These are phyloP conservation scores for Uronychia binucleata DNA, from an alignment of 73 alveolate genomes.

Conservation along the genomic window DNA sequence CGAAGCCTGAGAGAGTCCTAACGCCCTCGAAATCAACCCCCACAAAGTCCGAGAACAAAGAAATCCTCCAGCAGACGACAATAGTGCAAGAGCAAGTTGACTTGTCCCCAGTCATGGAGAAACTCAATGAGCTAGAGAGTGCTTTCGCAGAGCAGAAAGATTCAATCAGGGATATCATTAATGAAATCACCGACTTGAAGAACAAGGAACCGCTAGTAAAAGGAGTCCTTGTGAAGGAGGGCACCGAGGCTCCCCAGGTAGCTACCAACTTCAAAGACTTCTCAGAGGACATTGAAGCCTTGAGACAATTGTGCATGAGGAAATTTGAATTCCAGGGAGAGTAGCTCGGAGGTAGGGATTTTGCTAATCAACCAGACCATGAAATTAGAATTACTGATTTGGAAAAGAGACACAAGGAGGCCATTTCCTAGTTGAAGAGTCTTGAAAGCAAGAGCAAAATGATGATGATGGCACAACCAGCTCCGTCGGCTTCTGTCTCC, in stretches of 20 bases:
- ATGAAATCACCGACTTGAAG: background rate
- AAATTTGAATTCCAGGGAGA: background rate
- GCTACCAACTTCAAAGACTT: background rate
- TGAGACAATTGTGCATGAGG: background rate
- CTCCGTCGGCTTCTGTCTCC: background rate
- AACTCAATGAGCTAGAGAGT: background rate
- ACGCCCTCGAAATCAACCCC: background rate
- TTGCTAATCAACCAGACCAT: background rate
- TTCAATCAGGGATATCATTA: background rate
- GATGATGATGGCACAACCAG: background rate
- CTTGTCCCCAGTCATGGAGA: background rate
- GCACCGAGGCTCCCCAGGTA: no score
- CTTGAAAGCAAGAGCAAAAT: background rate
- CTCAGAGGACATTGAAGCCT: background rate
- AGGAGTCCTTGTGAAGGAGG: no score
- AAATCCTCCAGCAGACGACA: background rate
- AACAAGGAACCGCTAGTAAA: no score
- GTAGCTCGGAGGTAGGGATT: background rate
- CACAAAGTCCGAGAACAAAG: background rate
- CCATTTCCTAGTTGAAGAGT: background rate
- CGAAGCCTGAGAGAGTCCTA: background rate
- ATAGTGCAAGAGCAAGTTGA: background rate
- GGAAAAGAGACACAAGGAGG: background rate
- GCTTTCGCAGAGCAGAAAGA: background rate
- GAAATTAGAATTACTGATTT: background rate